Base-by-base conservation (phyloP, 495 filamentous ascomycete species). In the Tuber indicum region DNA sequence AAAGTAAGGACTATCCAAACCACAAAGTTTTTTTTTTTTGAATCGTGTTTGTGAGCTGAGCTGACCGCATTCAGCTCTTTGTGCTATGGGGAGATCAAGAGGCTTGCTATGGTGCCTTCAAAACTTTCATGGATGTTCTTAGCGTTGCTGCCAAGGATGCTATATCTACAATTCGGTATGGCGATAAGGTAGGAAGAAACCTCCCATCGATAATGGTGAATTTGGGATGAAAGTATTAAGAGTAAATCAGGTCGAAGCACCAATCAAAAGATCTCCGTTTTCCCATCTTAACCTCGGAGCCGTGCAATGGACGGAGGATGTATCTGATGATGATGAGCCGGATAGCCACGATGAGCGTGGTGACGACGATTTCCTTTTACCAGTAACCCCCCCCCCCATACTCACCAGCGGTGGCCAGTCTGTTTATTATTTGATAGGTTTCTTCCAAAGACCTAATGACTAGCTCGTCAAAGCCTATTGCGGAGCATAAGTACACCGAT, bases 31-130 rank as follows among this genome's bases (percentile, higher is more conserved):
- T 32, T 52, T 49, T 45, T 45, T 73, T 23, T 6, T 47, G 42
- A 16, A 26, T 42, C 14, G 39, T n/a, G 45, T 72, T 75, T 17
- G 14, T 36, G 26, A 32, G 26, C 58, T 66, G 26, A 66, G 58
- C 26, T 66, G 58, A 52, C 74, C 14, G 74, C 10, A 39, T 46
- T 70, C 73, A 81, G 80, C 72, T 76, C 9, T 81, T 81, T 58
- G 71, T 81, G 74, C 62, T 81, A 12, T 79, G 81, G 45, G 80
- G 80, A 41, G 79, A 81, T 62, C 77, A 76, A 23, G 71, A 71
- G 1, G 72, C 81, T 74, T 75, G 75, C n/a, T 70, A 78, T 52
- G 36, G 49, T 74, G 80, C 79, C 41, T 81, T 82, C 66, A 45
- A 74, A 21, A 71, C 52, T 36, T 75, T 81, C 10, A 73, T 81